Base-by-base conservation (phyloP, 2,329 filamentous ascomycete genomes). In the Aspergillus thermomutatus region DNA sequence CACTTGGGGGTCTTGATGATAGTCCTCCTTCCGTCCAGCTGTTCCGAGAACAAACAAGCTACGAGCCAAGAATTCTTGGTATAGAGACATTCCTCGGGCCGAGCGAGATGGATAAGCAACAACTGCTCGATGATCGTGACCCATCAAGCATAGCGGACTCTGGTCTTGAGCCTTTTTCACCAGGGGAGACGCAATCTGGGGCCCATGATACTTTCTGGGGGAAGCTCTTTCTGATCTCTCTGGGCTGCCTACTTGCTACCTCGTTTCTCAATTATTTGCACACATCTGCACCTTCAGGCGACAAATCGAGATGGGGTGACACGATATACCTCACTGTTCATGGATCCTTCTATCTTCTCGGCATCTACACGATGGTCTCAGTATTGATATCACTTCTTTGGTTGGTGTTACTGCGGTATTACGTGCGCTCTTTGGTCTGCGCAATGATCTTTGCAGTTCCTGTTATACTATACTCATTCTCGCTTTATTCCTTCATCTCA, bases 281-380 rank as follows among this genome's bases (percentile, higher is more conserved):
- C 70, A 97, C 93, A 1, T 86, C 89, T 19, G 79, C 87, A 0
- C 88, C 89, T 4, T 79, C 78, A 53, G 81, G 81, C 54, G 89
- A 89, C 69, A 83, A 83, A 58, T 88, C 88, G 1, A 72, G 65
- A 57, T 83, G 95, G 55, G 93, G 92, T 14, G 94, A 99, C 73
- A 97, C 93, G 1, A 91, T 99, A 57, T 99, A 99, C 74, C 91
- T 89, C 14, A 92, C 91, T 4, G 78, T 99, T 37, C 88, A 90
- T 65, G 86, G 87, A 51, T 97, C 92, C 0, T 94, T 95, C 68
- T 88, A 94, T 69, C 87, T 97, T 63, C 85, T 99, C 45, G 90
- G 91, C 1, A 86, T 94, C 52, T 95, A 97, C 75, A 97, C 94
- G 0, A 73, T 97, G 19, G 87, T 97, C n/a, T 89, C 94, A 0